A percentile compares a stretch with the other conserved stretches of the same genome.
Conservation (phyloP, 2,329 filamentous ascomycete species). For the Cercospora sesami region DNA sequence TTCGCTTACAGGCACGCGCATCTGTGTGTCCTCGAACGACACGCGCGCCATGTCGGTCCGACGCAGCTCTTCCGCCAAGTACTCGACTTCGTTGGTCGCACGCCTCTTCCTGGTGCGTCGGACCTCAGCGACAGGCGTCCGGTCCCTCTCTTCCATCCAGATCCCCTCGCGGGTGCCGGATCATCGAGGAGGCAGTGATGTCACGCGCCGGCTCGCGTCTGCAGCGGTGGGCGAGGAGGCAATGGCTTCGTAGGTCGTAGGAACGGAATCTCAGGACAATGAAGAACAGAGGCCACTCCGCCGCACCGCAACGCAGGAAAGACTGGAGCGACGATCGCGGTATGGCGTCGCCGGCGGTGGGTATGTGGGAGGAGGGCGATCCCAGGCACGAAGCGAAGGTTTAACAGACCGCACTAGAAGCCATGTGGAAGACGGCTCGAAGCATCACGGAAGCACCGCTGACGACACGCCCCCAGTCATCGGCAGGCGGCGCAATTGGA, state of each 20-base stretch:
- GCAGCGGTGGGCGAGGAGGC: not conserved
- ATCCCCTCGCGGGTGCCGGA: not conserved
- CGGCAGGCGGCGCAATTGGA: not conserved
- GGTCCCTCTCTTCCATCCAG: conserved; percentile 12
- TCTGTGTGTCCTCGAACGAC: conserved; percentile 8
- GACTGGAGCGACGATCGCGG: not conserved
- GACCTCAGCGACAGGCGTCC: conserved; percentile 5
- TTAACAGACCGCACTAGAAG: not conserved
- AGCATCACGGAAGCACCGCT: conserved; percentile 4
- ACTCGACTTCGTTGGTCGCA: conserved; percentile 14
- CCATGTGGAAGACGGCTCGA: not conserved
- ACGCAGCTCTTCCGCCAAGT: conserved; percentile 11
- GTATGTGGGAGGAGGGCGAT: not conserved
- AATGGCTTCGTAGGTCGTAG: not conserved
- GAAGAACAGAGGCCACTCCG: not conserved
- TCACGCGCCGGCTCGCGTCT: not conserved
- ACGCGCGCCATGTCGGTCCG: conserved; percentile 13
- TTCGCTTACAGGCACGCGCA: conserved; percentile 8
- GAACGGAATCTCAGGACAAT: not conserved
- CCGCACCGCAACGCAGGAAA: not conserved
- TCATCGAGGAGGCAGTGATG: conserved; percentile 1
- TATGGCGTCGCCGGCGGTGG: not conserved
- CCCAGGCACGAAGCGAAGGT: not conserved
- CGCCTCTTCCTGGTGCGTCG: conserved; percentile 1
- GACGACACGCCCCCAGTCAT: not conserved